phyloP scores from a whole-genome alignment of 73 alveolate genomes.

The Paramecium octaurelia region DNA sequence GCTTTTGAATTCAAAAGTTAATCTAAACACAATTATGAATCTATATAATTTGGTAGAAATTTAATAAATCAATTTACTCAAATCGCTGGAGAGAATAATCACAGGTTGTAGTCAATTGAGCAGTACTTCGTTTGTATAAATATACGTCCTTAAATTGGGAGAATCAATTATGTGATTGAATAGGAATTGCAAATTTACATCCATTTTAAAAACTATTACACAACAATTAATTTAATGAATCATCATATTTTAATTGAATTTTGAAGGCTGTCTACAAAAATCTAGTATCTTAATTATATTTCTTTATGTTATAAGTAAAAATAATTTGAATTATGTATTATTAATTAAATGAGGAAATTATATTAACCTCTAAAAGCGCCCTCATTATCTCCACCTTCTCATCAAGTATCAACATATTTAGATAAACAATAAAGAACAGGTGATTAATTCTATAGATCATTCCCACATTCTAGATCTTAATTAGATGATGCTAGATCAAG shows the following conservation, averaged over 20 bases:
- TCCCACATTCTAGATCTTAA: constrained; percentile 7
- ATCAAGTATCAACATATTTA: background rate
- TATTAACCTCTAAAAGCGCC: background rate
- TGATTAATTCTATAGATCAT: background rate
- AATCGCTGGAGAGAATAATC: background rate
- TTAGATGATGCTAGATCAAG: background rate
- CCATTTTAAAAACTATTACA: background rate
- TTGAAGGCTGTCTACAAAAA: background rate
- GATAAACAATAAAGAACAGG: background rate
- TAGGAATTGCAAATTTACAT: background rate
- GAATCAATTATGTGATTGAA: background rate
- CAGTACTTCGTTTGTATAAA: background rate
- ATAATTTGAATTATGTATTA: background rate
- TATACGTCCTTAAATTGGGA: background rate
- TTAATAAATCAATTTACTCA: background rate
- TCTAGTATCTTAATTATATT: background rate
- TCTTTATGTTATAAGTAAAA: background rate
- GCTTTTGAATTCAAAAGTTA: background rate
- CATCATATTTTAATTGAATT: background rate
- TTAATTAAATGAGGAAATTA: background rate
- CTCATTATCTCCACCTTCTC: constrained; percentile 9
- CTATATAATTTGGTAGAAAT: background rate
- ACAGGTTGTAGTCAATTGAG: background rate
- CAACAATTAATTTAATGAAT: background rate
- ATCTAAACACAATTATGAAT: background rate